A percentile compares a stretch with the other conserved stretches of the same genome.
These are phyloP conservation scores for Delitschia confertaspora DNA, from an alignment of 495 filamentous ascomycete genomes.

Conservation along the genomic window DNA sequence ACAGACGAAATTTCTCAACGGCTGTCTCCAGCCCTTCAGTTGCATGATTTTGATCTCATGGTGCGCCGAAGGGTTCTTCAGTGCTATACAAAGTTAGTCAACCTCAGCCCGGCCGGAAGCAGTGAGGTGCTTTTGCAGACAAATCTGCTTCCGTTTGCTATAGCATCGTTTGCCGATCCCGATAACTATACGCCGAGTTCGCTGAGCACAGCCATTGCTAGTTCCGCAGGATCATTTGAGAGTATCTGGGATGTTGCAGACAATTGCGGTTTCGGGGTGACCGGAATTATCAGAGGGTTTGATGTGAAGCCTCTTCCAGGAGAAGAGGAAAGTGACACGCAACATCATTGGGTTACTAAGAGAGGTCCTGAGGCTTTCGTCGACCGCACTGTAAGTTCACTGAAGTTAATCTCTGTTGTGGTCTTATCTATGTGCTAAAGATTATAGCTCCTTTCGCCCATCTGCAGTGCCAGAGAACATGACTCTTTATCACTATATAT, in stretches of 20 bases:
- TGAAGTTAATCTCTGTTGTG: neutral
- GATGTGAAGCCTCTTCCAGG: constrained; percentile 60
- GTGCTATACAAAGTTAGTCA: constrained; percentile 85
- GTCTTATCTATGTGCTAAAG: constrained; percentile 1
- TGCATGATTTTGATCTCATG: constrained; percentile 91
- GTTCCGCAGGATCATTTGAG: constrained; percentile 81
- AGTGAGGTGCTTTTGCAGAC: constrained; percentile 82
- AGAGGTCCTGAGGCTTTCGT: constrained; percentile 59
- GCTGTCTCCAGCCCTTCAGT: constrained; percentile 75
- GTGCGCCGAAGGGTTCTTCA: constrained; percentile 86
- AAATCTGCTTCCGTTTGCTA: constrained; percentile 83
- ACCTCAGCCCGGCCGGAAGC: constrained; percentile 69
- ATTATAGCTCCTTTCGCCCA: constrained; percentile 54
- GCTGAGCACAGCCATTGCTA: constrained; percentile 85
- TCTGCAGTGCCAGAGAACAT: constrained; percentile 77
- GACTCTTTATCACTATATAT: constrained; percentile 80
- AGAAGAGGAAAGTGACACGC: constrained; percentile 51
- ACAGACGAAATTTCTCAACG: constrained; percentile 81
- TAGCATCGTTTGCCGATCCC: constrained; percentile 87
- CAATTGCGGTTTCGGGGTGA: constrained; percentile 89
- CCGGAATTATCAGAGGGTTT: constrained; percentile 72
- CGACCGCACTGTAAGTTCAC: constrained; percentile 48
- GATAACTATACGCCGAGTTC: constrained; percentile 78
- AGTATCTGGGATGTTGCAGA: constrained; percentile 90
- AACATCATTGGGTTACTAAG: constrained; percentile 52